These are phyloP conservation scores for Aspergillus ostianus DNA, from an alignment of 495 filamentous ascomycete species.

Conservation along the genomic window DNA sequence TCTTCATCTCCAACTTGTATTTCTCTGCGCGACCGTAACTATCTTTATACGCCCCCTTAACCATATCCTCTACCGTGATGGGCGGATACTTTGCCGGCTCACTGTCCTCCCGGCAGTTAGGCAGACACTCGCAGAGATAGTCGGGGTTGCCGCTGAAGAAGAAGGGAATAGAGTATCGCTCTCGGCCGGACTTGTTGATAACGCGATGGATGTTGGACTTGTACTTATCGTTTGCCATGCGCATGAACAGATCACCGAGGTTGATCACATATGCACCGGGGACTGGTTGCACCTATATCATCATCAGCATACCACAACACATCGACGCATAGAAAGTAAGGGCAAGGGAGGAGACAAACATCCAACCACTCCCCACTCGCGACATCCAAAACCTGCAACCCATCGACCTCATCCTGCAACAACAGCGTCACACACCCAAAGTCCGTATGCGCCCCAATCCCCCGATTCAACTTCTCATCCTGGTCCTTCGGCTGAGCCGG, in stretches of 20 bases:
- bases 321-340: neutral
- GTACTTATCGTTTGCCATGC: constrained; percentile 58
- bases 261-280: constrained; percentile 54
- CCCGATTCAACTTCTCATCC: constrained; percentile 37
- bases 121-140: constrained; percentile 52
- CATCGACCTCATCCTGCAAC: constrained; percentile 48
- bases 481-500: constrained; percentile 43
- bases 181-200: constrained; percentile 41
- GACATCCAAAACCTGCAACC: constrained; percentile 52
- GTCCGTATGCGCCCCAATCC: constrained; percentile 49
- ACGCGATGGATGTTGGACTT: constrained; percentile 57
- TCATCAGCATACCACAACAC: neutral
- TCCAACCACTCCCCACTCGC: constrained; percentile 39
- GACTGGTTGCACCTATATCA: constrained; percentile 44
- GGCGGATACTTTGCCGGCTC: constrained; percentile 48
- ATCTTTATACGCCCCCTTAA: constrained; percentile 31
- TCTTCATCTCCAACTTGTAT: constrained; percentile 31
- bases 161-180: constrained; percentile 62
- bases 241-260: constrained; percentile 57
- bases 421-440: constrained; percentile 46
- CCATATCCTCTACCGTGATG: constrained; percentile 42
- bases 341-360: constrained; percentile 32
- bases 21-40: constrained; percentile 36
- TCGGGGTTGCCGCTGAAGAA: constrained; percentile 58
- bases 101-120: constrained; percentile 40